A percentile compares a stretch with the other conserved stretches of the same genome.
phyloP scores from a whole-genome alignment of 2,329 filamentous ascomycete species.

The Cladosporium sp. region DNA sequence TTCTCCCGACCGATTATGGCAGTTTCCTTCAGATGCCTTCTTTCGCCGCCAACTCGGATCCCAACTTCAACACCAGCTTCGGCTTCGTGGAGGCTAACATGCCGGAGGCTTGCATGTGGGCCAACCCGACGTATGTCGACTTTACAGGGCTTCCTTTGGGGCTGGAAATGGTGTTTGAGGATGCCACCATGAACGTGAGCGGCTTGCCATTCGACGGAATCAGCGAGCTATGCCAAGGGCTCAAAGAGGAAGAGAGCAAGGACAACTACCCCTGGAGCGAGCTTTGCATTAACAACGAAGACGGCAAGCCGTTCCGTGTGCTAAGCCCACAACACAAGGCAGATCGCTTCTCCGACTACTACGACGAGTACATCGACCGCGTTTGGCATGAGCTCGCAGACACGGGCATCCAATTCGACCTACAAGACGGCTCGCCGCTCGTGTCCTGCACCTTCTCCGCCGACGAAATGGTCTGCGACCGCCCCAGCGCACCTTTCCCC shows the following conservation, averaged over 20 bases:
- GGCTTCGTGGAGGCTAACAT: slow-evolving; percentile 31
- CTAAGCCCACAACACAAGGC: slow-evolving; percentile 34
- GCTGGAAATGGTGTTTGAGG: slow-evolving; percentile 37
- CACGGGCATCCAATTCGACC: slow-evolving; percentile 52
- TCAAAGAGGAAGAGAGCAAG: slow-evolving; percentile 46
- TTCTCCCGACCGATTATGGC: slow-evolving; percentile 31
- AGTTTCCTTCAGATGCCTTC: slow-evolving; percentile 43
- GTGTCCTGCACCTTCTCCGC: slow-evolving; percentile 42
- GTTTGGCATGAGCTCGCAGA: slow-evolving; percentile 45
- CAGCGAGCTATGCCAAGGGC: slow-evolving; percentile 44
- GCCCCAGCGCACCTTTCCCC: slow-evolving; percentile 42
- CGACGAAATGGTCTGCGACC: slow-evolving; percentile 37
- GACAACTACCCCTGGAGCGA: slow-evolving; percentile 56
- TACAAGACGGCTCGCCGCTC: slow-evolving; percentile 52
- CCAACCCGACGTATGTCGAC: slow-evolving; percentile 27
- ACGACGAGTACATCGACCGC: slow-evolving; percentile 44
- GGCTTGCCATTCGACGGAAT: slow-evolving; percentile 53
- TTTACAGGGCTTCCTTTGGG: slow-evolving; percentile 38
- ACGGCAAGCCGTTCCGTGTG: slow-evolving; percentile 31
- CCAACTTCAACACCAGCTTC: slow-evolving; percentile 36
- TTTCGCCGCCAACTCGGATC: slow-evolving; percentile 30
- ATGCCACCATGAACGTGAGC: slow-evolving; percentile 46
- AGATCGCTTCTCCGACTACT: slow-evolving; percentile 44
- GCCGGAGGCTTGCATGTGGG: slow-evolving; percentile 29
- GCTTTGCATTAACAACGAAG: slow-evolving; percentile 41